Evolutionary conservation across 2,329 filamentous ascomycete genomes (phyloP).

Genomic region (Fragosphaeria purpurea): DNA sequence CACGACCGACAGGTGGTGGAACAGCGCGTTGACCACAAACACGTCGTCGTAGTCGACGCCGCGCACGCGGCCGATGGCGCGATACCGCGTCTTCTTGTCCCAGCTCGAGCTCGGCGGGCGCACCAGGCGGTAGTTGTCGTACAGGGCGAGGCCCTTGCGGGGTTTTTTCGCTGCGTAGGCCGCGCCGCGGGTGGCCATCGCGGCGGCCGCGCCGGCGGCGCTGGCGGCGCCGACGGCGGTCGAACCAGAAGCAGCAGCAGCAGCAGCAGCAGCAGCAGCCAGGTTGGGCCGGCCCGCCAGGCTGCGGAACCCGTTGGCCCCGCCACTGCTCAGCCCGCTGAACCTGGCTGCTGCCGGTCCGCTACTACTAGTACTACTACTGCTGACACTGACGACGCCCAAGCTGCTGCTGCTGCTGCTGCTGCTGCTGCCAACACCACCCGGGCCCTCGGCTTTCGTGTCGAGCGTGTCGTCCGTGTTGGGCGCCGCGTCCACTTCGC

Average conservation of each 20-base stretch:
- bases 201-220: too few species aligned
- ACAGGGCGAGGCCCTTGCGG: conserved; percentile 46
- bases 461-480: conserved; percentile 30
- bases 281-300: too few species aligned
- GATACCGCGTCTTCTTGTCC: conserved; percentile 50
- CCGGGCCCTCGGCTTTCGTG: conserved; percentile 32
- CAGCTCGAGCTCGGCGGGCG: conserved; percentile 46
- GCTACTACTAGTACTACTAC: not conserved
- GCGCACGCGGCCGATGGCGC: conserved; percentile 41
- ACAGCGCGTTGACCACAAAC: conserved; percentile 50
- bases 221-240: too few species aligned
- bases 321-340: too few species aligned
- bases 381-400: not conserved
- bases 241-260: too few species aligned
- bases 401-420: not conserved
- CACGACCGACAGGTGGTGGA: conserved; percentile 51
- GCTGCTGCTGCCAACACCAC: not conserved
- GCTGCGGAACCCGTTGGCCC: too few species aligned
- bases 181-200: not conserved
- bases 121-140: conserved; percentile 55
- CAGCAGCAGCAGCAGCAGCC: too few species aligned
- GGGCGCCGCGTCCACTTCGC: conserved; percentile 37
- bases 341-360: too few species aligned
- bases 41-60: conserved; percentile 47
- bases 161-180: conserved; percentile 32